Evolutionary conservation across 2,329 filamentous ascomycete species (phyloP), one percentile per base, ranked within the genome.

Genomic region (Xylariaceae sp.): DNA sequence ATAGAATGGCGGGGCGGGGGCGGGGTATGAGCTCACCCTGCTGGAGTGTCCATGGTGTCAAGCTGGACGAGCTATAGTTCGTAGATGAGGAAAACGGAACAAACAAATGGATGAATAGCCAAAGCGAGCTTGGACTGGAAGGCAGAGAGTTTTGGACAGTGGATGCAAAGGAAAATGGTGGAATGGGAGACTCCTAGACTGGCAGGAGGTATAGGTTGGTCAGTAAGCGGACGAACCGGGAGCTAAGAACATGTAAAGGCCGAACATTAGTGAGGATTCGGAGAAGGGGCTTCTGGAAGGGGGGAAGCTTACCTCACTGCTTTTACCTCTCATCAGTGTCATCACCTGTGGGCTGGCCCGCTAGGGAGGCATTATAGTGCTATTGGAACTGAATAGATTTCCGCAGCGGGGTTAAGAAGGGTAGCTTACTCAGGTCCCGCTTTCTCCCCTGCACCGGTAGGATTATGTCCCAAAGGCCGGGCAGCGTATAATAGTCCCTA

Each of bases 11-110:
- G 67, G 68, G 67, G 67, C 58, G 57, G 58, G 60, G 61, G 67
- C 65, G 65, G 67, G 63, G 64, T 61, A 59, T 60, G 27, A 58
- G 63, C 68, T 70, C 64, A 71, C 68, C 63, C 63, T 61, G 63
- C 63, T 53, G 66, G 59, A 40, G 61, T 59, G 16, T 70, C 67
- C 67, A 69, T 70, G 55, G 51, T 64, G 62, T 61, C 55, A 47
- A 42, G 40, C 51, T 50, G 54, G 50, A 55, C 15, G 49, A 27
- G 36, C 15, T 48, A 32, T 30, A 24, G 41, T 44, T 36, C 30
- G 49, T 30, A n/a, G 44, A 43, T 43, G 10, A 50, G 36, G 41
- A 52, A 57, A 48, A 46, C 20, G 57, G 41, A 59, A 47, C 30
- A 36, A 32, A 60, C 21, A 30, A 35, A 44, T 15, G 21, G 26